phyloP scores from a whole-genome alignment of 257 asterid genomes.

The Ehretia macrophylla region DNA sequence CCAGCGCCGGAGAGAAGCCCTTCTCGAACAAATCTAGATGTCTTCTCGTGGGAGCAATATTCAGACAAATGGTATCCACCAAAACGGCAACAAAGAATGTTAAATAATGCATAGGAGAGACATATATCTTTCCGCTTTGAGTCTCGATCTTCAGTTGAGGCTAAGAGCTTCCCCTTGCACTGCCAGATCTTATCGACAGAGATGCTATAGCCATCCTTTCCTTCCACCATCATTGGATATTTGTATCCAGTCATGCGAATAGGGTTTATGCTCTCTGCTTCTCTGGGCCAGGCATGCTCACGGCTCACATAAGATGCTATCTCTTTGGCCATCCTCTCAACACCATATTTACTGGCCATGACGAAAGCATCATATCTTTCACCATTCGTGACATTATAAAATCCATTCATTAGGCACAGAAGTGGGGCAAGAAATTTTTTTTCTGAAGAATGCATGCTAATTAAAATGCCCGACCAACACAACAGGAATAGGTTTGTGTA shows the following conservation, averaged over 20 bases:
- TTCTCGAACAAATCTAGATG: background rate
- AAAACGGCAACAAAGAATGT: conserved; percentile 1
- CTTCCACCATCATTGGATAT: background rate
- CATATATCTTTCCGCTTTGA: conserved; percentile 4
- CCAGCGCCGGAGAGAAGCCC: background rate
- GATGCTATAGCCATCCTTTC: background rate
- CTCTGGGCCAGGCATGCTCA: background rate
- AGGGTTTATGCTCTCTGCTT: background rate
- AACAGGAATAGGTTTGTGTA: background rate
- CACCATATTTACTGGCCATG: background rate
- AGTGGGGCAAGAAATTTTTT: background rate
- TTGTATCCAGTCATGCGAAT: too few species aligned
- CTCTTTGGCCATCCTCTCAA: background rate
- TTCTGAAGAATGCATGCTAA: background rate
- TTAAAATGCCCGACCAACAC: background rate
- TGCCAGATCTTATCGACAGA: conserved; percentile 3
- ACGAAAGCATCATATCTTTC: background rate
- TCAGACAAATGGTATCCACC: background rate
- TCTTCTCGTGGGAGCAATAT: background rate
- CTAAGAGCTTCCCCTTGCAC: background rate
- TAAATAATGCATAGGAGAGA: background rate
- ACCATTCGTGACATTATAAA: background rate
- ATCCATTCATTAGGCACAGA: background rate
- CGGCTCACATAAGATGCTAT: background rate
- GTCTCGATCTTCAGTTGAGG: background rate